These are phyloP conservation scores for Datura wrightii DNA, from an alignment of 257 asterid genomes.

Conservation along the genomic window DNA sequence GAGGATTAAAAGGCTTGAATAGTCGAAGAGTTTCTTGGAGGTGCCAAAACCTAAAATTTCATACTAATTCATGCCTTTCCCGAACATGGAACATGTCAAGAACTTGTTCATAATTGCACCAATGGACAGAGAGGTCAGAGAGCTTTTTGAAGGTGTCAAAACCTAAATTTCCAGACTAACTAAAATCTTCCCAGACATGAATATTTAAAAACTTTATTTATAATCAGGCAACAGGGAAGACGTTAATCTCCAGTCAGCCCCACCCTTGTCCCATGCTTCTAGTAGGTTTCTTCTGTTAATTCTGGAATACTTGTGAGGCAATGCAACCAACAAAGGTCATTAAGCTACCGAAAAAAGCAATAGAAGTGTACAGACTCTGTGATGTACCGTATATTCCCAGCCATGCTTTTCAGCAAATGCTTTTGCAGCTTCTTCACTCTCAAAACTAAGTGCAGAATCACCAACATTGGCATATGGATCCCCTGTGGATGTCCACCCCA, in stretches of 20 bases:
- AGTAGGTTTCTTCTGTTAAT: constrained; percentile 2
- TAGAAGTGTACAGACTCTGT: not conserved
- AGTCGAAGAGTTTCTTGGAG: not conserved
- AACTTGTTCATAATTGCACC: not conserved
- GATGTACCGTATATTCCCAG: constrained; percentile 81
- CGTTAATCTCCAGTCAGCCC: not conserved
- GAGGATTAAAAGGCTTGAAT: constrained; percentile 8
- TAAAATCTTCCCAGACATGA: not conserved
- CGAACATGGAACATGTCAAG: not conserved
- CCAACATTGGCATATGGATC: constrained; percentile 98
- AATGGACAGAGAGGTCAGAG: not conserved
- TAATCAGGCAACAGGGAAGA: not conserved
- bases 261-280: not conserved
- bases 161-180: not conserved
- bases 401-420: constrained; percentile 88
- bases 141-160: not conserved
- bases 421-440: constrained; percentile 85
- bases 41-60: constrained; percentile 4
- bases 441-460: constrained; percentile 81
- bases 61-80: not conserved
- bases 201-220: not conserved
- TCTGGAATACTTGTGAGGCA: not conserved
- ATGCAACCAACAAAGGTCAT: not conserved
- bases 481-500: constrained; percentile 99
- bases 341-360: not conserved